Evolutionary conservation across 2,329 filamentous ascomycete species (phyloP).

Genomic region (Phoma herbarum): DNA sequence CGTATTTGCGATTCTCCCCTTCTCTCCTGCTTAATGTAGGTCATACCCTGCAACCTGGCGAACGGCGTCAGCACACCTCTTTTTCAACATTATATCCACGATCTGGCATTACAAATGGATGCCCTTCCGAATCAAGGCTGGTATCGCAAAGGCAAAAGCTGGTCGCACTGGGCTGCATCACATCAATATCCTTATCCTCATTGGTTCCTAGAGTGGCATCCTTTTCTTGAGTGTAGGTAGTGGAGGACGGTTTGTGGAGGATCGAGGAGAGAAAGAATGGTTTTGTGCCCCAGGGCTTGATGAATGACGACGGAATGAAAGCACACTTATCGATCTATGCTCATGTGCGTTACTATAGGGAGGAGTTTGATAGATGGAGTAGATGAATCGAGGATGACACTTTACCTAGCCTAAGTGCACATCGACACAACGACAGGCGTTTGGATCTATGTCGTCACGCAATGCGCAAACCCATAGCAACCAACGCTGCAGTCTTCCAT

Average conservation of each 20-base stretch:
- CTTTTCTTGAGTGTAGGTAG: slow-evolving; percentile 11
- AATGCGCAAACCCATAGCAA: too few species aligned
- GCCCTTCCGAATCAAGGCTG: slow-evolving; percentile 12
- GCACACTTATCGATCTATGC: slow-evolving; percentile 22
- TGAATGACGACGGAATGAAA: slow-evolving; percentile 24
- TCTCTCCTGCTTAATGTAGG: slow-evolving; percentile 9
- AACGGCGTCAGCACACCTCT: slow-evolving; percentile 18
- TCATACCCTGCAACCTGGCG: slow-evolving; percentile 12
- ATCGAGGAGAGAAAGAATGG: not conserved
- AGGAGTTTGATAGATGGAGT: slow-evolving; percentile 18
- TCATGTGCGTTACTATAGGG: slow-evolving; percentile 22
- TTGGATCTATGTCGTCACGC: too few species aligned
- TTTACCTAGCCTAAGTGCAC: not conserved
- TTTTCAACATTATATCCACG: slow-evolving; percentile 20
- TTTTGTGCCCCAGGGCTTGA: slow-evolving; percentile 14
- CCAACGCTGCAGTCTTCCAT: too few species aligned
- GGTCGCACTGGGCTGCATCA: slow-evolving; percentile 12
- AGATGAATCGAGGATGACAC: slow-evolving; percentile 16
- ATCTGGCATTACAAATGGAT: slow-evolving; percentile 16
- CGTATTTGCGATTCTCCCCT: slow-evolving; percentile 5
- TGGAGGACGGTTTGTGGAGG: not conserved
- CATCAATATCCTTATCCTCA: slow-evolving; percentile 13
- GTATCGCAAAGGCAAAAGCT: slow-evolving; percentile 12
- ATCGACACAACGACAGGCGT: not conserved
- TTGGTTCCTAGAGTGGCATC: slow-evolving; percentile 17